These are phyloP conservation scores for Plantago major DNA, from an alignment of 257 asterid genomes.

Conservation along the genomic window DNA sequence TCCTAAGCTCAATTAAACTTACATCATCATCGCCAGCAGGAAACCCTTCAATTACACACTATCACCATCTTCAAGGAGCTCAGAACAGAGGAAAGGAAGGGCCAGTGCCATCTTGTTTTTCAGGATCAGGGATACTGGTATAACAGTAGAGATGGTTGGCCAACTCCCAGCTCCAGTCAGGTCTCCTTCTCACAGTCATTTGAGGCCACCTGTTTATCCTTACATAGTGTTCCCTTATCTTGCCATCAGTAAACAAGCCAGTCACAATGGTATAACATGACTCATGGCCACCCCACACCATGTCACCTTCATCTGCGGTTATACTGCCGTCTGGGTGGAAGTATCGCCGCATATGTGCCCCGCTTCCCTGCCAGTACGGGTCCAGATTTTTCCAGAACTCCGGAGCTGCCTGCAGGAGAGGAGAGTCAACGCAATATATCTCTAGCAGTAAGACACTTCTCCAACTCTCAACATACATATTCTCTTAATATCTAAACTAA, in stretches of 20 bases:
- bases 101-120: constrained; percentile 49
- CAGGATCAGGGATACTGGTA: constrained; percentile 60
- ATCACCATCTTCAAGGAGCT: not conserved
- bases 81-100: constrained; percentile 31
- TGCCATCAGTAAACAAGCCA: constrained; percentile 47
- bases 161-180: constrained; percentile 80
- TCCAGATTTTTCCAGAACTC: constrained; percentile 71
- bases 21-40: too few relatives aligned
- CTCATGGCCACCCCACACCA: constrained; percentile 92
- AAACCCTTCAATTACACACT: too few relatives aligned
- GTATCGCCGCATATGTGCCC: constrained; percentile 50
- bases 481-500: too few relatives aligned
- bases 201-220: constrained; percentile 77
- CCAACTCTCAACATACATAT: too few relatives aligned
- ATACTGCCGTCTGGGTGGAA: constrained; percentile 84
- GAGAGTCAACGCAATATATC: not conserved
- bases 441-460: not conserved
- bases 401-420: constrained; percentile 54
- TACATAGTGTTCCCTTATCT: constrained; percentile 67
- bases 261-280: constrained; percentile 69
- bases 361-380: constrained; percentile 64
- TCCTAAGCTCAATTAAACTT: too few relatives aligned
- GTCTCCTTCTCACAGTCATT: constrained; percentile 46
- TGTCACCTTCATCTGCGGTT: constrained; percentile 57
- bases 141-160: constrained; percentile 46